These are phyloP conservation scores for Paraconiothyrium brasiliense DNA, from an alignment of 2,329 filamentous ascomycete genomes.

Conservation along the genomic window DNA sequence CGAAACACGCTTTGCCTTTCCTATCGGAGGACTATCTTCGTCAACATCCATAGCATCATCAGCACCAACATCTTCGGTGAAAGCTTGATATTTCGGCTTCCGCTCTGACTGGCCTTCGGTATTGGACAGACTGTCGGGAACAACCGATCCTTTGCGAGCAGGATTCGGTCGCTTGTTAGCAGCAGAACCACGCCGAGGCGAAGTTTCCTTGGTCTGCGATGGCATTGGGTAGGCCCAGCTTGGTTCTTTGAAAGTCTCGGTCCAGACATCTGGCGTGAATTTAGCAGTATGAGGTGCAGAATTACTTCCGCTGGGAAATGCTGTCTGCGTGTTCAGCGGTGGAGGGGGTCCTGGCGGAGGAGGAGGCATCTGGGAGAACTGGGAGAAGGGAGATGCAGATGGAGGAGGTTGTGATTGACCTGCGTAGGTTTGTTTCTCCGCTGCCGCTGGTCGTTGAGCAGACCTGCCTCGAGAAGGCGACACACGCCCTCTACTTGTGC, in stretches of 20 bases:
- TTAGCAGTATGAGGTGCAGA: conserved; percentile 43
- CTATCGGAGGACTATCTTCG: conserved; percentile 39
- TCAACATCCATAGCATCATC: conserved; percentile 61
- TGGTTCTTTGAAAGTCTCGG: conserved; percentile 55
- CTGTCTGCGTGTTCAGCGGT: conserved; percentile 27
- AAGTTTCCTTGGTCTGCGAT: conserved; percentile 39
- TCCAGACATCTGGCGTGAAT: conserved; percentile 56
- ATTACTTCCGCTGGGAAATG: conserved; percentile 31
- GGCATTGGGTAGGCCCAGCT: conserved; percentile 46
- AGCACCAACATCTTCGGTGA: conserved; percentile 42
- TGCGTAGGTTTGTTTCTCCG: conserved; percentile 28
- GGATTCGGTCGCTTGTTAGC: conserved; percentile 39
- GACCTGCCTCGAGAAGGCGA: conserved; percentile 45
- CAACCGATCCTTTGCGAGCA: conserved; percentile 42
- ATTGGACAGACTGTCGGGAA: conserved; percentile 39
- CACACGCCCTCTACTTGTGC: conserved; percentile 34
- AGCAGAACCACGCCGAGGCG: conserved; percentile 41
- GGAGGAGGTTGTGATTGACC: conserved; percentile 34
- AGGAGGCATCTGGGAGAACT: conserved; percentile 33
- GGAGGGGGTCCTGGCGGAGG: conserved; percentile 40
- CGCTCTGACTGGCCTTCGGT: conserved; percentile 40
- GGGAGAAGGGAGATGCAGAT: conserved; percentile 30
- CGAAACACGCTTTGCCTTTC: conserved; percentile 22
- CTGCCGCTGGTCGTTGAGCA: conserved; percentile 30
- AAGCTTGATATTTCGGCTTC: conserved; percentile 43